Conservation (phyloP, 495 filamentous ascomycete genomes). For the Durotheca rogersii region DNA sequence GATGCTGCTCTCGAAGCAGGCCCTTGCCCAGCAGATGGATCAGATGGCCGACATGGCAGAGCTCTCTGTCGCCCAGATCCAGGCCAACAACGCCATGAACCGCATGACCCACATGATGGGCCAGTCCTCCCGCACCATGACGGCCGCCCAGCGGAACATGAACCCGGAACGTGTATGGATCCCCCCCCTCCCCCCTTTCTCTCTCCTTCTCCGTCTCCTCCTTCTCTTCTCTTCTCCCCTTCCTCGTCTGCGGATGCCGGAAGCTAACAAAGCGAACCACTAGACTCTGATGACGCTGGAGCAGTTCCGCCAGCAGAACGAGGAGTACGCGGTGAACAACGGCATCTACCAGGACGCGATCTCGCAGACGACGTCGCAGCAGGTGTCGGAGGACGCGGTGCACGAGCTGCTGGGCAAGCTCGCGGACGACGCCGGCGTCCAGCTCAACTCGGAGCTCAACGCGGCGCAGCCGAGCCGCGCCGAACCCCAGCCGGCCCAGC, state of each 20-base stretch:
- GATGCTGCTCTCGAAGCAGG: conserved; percentile 55
- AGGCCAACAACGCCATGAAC: conserved; percentile 57
- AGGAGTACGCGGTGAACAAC: conserved; percentile 79
- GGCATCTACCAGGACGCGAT: conserved; percentile 85
- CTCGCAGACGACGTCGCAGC: conserved; percentile 67
- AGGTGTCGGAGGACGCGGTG: conserved; percentile 79
- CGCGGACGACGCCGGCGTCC: conserved; percentile 78
- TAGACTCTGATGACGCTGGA: conserved; percentile 63
- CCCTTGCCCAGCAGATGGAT: conserved; percentile 55
- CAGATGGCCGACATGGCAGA: conserved; percentile 57
- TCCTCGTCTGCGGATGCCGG: conserved; percentile 40
- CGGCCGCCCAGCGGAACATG: conserved; percentile 72
- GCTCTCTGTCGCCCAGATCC: conserved; percentile 52
- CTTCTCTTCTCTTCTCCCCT: conserved; percentile 40
- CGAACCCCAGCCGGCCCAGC: conserved; percentile 49
- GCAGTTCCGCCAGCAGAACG: conserved; percentile 78
- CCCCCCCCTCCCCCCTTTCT: not conserved
- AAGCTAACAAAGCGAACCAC: conserved; percentile 1
- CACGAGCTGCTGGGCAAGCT: conserved; percentile 77
- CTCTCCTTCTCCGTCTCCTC: not conserved
- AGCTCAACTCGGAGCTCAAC: conserved; percentile 70
- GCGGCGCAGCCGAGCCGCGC: conserved; percentile 55
- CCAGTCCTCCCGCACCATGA: conserved; percentile 51
- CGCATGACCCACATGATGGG: conserved; percentile 56
- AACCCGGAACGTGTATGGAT: conserved; percentile 64